Conservation (phyloP, 805 yeast genomes). For the Starmerella etchellsii region DNA sequence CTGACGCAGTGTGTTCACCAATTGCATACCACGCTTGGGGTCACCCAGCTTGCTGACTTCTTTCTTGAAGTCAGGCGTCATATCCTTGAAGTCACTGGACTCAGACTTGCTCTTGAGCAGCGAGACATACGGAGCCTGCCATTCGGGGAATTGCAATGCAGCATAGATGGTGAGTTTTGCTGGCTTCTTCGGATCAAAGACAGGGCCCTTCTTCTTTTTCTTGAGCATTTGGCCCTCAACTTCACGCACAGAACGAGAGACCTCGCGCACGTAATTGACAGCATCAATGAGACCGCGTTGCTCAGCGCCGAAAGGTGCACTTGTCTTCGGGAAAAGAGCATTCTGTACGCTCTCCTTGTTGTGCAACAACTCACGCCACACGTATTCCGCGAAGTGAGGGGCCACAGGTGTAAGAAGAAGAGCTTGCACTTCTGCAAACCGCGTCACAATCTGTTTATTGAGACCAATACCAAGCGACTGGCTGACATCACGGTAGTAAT, state of each 20-base stretch:
- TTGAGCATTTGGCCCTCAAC: slow-evolving; percentile 75
- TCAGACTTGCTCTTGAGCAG: slow-evolving; percentile 62
- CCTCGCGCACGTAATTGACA: slow-evolving; percentile 62
- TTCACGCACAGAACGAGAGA: slow-evolving; percentile 80
- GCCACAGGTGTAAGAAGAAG: slow-evolving; percentile 82
- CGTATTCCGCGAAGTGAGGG: slow-evolving; percentile 87
- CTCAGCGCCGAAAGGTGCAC: slow-evolving; percentile 27
- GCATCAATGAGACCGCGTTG: slow-evolving; percentile 52
- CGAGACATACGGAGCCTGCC: slow-evolving; percentile 73
- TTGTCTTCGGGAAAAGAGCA: slow-evolving; percentile 69
- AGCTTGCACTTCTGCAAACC: slow-evolving; percentile 78
- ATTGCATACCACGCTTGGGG: slow-evolving; percentile 97
- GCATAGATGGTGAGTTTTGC: slow-evolving; percentile 59
- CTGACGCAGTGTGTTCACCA: slow-evolving; percentile 73
- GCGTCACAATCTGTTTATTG: slow-evolving; percentile 71
- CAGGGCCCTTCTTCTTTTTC: slow-evolving; percentile 63
- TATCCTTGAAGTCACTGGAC: slow-evolving; percentile 24
- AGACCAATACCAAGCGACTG: slow-evolving; percentile 36
- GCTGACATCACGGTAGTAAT: slow-evolving; percentile 80
- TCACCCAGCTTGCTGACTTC: slow-evolving; percentile 39
- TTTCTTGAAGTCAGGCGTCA: slow-evolving; percentile 29
- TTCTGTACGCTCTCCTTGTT: slow-evolving; percentile 54
- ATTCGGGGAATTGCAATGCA: slow-evolving; percentile 76
- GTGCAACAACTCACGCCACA: slow-evolving; percentile 71
- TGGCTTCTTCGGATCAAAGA: slow-evolving; percentile 63